Base-by-base conservation (phyloP, 2,329 filamentous ascomycete species). In the Colletotrichum sp. region DNA sequence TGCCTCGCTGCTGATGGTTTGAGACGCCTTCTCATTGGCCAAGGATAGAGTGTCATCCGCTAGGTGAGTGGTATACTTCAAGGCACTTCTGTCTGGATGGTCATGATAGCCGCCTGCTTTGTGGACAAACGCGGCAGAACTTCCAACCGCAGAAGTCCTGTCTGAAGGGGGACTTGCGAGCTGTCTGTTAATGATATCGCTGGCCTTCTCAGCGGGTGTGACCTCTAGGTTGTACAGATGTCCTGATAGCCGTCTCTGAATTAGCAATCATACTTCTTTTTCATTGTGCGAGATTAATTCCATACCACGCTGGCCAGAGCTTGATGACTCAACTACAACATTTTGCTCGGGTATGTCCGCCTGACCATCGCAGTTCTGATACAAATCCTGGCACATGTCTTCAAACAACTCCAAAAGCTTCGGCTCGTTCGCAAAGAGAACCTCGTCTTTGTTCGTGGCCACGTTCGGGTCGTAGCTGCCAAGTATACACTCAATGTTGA, bases 381-480 rank as follows among this genome's bases (percentile, higher is more conserved):
- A 90, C 9, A 86, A 75, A 8, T 83, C 81, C 34, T 81, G 78
- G 26, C 88, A 89, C 21, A 91, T 80, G 2, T 77, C 77, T 38
- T 86, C 85, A 66, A 92, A 91, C 21, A 86, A 82, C n/a, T 84
- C 79, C 3, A 91, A 77, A 0, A 91, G 60, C 3, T 69, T 65
- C 3, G 82, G 64, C 77, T 92, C 89, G 67, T 94, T 86, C 6
- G 86, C 86, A 80, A 96, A 95, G 1, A 95, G 80, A 3, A 96
- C 88, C 79, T 95, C 91, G 72, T 95, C 92, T 81, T 96, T 96
- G 5, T 91, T 87, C 5, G 94, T 91, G 75, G 95, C 92, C 8
- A 96, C 83, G 78, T 96, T 96, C 2, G 89, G 87, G 83, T 96
- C 94, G 79, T 96, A 96, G 74, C 87, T 92, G 32, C 88, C 88